These are phyloP conservation scores for Petasospora fabianii DNA, from an alignment of 1,139 yeast species.

Conservation along the genomic window DNA sequence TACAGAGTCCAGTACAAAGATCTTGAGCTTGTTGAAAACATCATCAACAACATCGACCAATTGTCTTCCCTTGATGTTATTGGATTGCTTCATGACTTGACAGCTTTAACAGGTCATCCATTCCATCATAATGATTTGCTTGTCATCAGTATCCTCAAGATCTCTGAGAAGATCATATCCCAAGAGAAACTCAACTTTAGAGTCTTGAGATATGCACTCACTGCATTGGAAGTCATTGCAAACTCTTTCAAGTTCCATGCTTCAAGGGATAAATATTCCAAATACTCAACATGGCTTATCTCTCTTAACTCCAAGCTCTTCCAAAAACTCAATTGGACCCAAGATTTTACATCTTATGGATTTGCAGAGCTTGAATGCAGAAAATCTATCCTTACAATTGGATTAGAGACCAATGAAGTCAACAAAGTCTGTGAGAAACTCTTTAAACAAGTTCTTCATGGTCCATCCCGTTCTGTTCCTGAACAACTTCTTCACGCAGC, in stretches of 20 bases:
- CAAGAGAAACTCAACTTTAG: slow-evolving; percentile 22
- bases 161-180: slow-evolving; percentile 19
- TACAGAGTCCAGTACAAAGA: slow-evolving; percentile 39
- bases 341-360: slow-evolving; percentile 20
- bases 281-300: slow-evolving; percentile 27
- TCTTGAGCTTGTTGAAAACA: slow-evolving; percentile 27
- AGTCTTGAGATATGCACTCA: slow-evolving; percentile 27
- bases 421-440: slow-evolving; percentile 36
- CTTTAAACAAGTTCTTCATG: slow-evolving; percentile 47
- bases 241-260: slow-evolving; percentile 21
- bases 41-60: slow-evolving; percentile 29
- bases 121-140: slow-evolving; percentile 26
- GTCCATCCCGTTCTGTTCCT: slow-evolving; percentile 48
- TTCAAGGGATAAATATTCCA: slow-evolving; percentile 23
- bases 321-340: slow-evolving; percentile 22
- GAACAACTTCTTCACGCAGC: slow-evolving; percentile 39
- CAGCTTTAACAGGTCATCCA: slow-evolving; percentile 28
- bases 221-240: slow-evolving; percentile 22
- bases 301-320: slow-evolving; percentile 21
- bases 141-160: slow-evolving; percentile 26
- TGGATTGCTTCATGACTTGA: slow-evolving; percentile 32
- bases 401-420: slow-evolving; percentile 29
- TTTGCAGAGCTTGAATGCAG: slow-evolving; percentile 40
- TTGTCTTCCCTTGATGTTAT: slow-evolving; percentile 28
- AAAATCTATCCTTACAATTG: slow-evolving; percentile 27